A percentile compares a stretch with the other conserved stretches of the same genome.
These are phyloP conservation scores for Lactifluus pinguis DNA, from an alignment of 768 basidiomycete species.

Conservation along the genomic window DNA sequence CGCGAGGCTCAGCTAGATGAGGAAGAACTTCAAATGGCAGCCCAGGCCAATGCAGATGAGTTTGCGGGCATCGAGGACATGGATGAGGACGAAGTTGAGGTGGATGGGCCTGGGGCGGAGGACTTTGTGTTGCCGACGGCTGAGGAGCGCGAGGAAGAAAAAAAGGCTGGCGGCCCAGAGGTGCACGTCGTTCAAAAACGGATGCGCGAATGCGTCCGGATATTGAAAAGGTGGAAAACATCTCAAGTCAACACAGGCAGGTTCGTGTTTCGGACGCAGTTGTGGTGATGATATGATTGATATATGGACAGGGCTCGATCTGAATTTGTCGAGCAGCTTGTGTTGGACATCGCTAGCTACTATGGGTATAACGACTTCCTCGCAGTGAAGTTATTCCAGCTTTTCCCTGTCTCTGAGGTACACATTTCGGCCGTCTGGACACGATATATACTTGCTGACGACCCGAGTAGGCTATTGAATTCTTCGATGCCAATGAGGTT, in stretches of 20 bases:
- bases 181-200: slow-evolving; percentile 68
- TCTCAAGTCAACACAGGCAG: slow-evolving; percentile 52
- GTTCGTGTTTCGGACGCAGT: slow-evolving; percentile 29
- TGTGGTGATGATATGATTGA: background rate
- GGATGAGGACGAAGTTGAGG: slow-evolving; percentile 29
- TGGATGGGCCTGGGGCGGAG: slow-evolving; percentile 35
- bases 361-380: slow-evolving; percentile 98
- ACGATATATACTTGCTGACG: background rate
- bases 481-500: slow-evolving; percentile 96
- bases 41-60: slow-evolving; percentile 24
- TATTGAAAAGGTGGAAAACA: slow-evolving; percentile 64
- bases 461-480: slow-evolving; percentile 77
- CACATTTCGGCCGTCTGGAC: slow-evolving; percentile 17
- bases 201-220: slow-evolving; percentile 67
- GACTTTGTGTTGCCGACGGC: slow-evolving; percentile 60
- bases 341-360: slow-evolving; percentile 87
- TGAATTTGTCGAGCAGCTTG: slow-evolving; percentile 83
- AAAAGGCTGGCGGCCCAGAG: slow-evolving; percentile 57
- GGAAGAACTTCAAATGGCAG: slow-evolving; percentile 55
- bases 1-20: slow-evolving; percentile 62
- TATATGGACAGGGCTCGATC: slow-evolving; percentile 61
- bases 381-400: slow-evolving; percentile 85
- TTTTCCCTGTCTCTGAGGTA: slow-evolving; percentile 91
- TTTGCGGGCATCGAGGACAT: slow-evolving; percentile 27
- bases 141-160: slow-evolving; percentile 66